Evolutionary conservation across 306 rosid species (phyloP).

Genomic region (Vicia sativa): DNA sequence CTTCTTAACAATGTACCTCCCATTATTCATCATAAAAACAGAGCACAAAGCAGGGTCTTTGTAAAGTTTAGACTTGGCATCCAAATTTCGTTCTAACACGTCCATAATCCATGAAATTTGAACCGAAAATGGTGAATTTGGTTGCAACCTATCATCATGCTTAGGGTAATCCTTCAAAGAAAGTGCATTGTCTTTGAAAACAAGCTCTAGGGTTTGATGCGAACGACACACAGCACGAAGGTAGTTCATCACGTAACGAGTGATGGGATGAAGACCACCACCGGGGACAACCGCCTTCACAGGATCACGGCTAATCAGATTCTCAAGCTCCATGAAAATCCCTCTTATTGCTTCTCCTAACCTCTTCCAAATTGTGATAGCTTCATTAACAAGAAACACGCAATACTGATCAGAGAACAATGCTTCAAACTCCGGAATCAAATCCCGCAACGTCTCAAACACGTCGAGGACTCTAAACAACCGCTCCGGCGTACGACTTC

Average conservation of each 20-base stretch:
- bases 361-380: slow-evolving; percentile 65
- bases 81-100: slow-evolving; percentile 64
- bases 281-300: slow-evolving; percentile 61
- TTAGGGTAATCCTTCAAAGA: slow-evolving; percentile 45
- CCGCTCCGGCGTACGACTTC: slow-evolving; percentile 72
- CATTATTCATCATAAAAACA: slow-evolving; percentile 80
- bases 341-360: slow-evolving; percentile 72
- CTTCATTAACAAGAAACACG: slow-evolving; percentile 60
- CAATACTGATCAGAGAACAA: slow-evolving; percentile 66
- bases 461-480: slow-evolving; percentile 63
- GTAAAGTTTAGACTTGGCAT: slow-evolving; percentile 64
- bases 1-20: slow-evolving; percentile 66
- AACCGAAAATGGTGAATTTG: slow-evolving; percentile 45
- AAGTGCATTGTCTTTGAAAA: slow-evolving; percentile 54
- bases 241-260: slow-evolving; percentile 76
- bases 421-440: slow-evolving; percentile 59
- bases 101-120: slow-evolving; percentile 77
- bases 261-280: slow-evolving; percentile 75
- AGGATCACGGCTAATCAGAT: slow-evolving; percentile 67
- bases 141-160: slow-evolving; percentile 46
- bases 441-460: slow-evolving; percentile 66
- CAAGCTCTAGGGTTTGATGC: slow-evolving; percentile 59
- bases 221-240: slow-evolving; percentile 66
- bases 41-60: slow-evolving; percentile 64
- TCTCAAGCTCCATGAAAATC: slow-evolving; percentile 68